phyloP scores from a whole-genome alignment of 768 basidiomycete genomes.

The Candolleomyces eurysporus region DNA sequence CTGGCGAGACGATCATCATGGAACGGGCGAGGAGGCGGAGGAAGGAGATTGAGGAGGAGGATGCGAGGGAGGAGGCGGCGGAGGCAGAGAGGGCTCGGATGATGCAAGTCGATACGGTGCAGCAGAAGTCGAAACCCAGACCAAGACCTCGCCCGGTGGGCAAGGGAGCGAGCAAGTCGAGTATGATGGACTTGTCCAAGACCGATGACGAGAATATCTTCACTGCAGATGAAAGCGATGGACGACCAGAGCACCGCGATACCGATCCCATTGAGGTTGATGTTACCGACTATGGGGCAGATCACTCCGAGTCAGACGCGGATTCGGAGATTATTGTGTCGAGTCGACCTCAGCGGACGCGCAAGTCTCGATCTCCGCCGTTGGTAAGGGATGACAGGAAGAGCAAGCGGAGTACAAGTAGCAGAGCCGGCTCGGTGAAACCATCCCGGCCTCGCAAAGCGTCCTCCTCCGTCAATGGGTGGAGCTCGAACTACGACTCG shows the following conservation, averaged over 20 bases:
- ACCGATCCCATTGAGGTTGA: background rate
- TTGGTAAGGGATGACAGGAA: background rate
- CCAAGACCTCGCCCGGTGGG: slow-evolving; percentile 20
- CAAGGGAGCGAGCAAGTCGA: slow-evolving; percentile 19
- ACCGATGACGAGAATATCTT: background rate
- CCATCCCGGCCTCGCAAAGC: too few relatives aligned
- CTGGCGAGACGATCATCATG: slow-evolving; percentile 53
- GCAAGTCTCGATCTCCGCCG: background rate
- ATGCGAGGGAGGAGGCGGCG: slow-evolving; percentile 19
- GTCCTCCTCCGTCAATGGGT: too few relatives aligned
- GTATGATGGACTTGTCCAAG: slow-evolving; percentile 10
- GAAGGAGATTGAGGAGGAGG: slow-evolving; percentile 48
- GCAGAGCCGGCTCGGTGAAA: too few relatives aligned
- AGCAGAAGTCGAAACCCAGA: slow-evolving; percentile 14
- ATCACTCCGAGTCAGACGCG: background rate
- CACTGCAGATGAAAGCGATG: background rate
- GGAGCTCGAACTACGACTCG: too few relatives aligned
- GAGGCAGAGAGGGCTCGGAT: slow-evolving; percentile 1
- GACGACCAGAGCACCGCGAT: background rate
- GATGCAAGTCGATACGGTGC: slow-evolving; percentile 12
- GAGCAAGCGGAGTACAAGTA: too few relatives aligned
- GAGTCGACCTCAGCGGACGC: background rate
- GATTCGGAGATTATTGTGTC: background rate
- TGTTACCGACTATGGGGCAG: background rate
- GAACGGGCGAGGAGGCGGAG: slow-evolving; percentile 51